Conservation (phyloP, 495 filamentous ascomycete genomes). For the Talaromyces trachyspermus region DNA sequence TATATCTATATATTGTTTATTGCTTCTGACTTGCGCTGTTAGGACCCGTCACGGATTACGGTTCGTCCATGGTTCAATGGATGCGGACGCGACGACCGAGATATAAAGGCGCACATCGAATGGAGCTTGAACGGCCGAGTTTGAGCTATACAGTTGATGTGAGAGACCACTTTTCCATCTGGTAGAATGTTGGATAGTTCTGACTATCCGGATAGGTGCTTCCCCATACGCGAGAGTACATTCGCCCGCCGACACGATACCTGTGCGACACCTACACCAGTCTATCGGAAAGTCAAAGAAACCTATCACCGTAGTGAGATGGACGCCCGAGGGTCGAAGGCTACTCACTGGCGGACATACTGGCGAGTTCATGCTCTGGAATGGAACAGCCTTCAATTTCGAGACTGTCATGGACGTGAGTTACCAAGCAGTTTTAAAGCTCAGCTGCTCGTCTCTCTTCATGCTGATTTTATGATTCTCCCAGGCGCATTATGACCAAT, state of each 20-base stretch:
- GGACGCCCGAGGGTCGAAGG: slow-evolving; percentile 92
- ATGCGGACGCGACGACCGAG: slow-evolving; percentile 76
- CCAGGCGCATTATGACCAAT: slow-evolving; percentile 77
- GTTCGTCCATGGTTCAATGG: slow-evolving; percentile 85
- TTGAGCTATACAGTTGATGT: slow-evolving; percentile 85
- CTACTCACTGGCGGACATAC: slow-evolving; percentile 89
- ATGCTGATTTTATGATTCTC: slow-evolving; percentile 9
- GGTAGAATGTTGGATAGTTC: background rate
- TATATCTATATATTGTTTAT: background rate
- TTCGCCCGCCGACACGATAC: slow-evolving; percentile 73
- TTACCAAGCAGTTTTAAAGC: slow-evolving; percentile 7
- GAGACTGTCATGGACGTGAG: slow-evolving; percentile 91
- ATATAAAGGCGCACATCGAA: slow-evolving; percentile 56
- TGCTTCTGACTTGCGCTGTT: background rate
- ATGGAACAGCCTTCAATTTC: slow-evolving; percentile 97
- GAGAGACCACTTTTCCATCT: slow-evolving; percentile 18
- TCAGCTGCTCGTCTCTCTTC: no score
- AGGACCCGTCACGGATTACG: slow-evolving; percentile 87
- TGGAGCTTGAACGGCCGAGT: slow-evolving; percentile 79
- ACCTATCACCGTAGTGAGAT: slow-evolving; percentile 92
- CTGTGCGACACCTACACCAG: slow-evolving; percentile 84
- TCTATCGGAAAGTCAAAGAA: slow-evolving; percentile 97
- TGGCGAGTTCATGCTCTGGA: slow-evolving; percentile 97
- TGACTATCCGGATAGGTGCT: slow-evolving; percentile 60
- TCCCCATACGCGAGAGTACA: slow-evolving; percentile 68